A percentile compares a stretch with the other conserved stretches of the same genome.
Evolutionary conservation across 345 rosid genomes (phyloP).

Genomic region (Gossypium arboreum): DNA sequence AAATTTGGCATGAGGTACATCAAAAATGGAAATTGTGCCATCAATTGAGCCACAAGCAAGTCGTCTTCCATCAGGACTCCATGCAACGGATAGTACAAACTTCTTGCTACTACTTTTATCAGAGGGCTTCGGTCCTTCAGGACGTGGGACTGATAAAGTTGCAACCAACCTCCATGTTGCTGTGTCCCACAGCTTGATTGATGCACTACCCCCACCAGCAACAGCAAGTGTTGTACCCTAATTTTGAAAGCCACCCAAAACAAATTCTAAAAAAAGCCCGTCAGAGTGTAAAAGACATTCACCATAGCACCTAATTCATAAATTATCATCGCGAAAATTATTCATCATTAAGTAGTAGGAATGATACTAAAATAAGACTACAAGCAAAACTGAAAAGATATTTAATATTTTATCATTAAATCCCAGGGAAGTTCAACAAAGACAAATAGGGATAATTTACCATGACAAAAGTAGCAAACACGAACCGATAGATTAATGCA

Average conservation of each 20-base stretch:
- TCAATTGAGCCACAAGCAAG: conserved; percentile 95
- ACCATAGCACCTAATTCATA: not conserved
- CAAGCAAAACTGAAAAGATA: not conserved
- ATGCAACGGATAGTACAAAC: conserved; percentile 82
- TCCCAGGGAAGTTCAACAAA: not conserved
- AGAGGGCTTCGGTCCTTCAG: conserved; percentile 71
- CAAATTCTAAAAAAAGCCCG: not conserved
- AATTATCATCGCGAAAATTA: not conserved
- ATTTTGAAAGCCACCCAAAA: conserved; percentile 9
- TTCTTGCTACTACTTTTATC: conserved; percentile 87
- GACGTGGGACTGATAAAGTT: conserved; percentile 74
- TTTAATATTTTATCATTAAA: not conserved
- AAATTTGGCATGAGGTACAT: conserved; percentile 72
- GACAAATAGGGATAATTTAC: not conserved
- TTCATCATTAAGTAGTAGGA: not conserved
- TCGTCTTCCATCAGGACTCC: conserved; percentile 83
- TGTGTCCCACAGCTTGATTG: conserved; percentile 94
- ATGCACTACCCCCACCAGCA: conserved; percentile 97
- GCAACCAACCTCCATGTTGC: conserved; percentile 77
- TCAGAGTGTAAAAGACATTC: not conserved
- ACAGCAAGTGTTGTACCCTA: conserved; percentile 96
- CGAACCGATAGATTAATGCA: not conserved
- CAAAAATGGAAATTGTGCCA: conserved; percentile 82
- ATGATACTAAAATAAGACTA: not conserved
- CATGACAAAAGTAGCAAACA: not conserved